phyloP scores from a whole-genome alignment of 2,329 filamentous ascomycete genomes.

The Penicillium oxalicum region DNA sequence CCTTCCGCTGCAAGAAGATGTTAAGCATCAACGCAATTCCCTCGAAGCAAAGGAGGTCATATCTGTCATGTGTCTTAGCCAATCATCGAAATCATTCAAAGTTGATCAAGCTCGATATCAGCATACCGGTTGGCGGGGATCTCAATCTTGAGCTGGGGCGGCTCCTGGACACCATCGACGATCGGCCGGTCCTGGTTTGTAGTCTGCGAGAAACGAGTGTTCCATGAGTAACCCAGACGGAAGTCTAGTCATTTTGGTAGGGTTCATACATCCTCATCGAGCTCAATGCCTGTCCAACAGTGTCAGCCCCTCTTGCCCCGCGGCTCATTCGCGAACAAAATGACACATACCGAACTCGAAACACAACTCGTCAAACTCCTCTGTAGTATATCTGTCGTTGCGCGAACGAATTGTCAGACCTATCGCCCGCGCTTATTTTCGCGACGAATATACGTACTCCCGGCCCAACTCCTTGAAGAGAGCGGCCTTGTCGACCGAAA shows the following conservation, averaged over 20 bases:
- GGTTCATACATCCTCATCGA: slow-evolving; percentile 72
- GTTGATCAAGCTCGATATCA: not conserved
- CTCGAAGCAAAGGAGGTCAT: slow-evolving; percentile 95
- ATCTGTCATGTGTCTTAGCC: slow-evolving; percentile 40
- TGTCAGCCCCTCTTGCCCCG: slow-evolving; percentile 28
- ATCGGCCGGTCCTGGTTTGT: slow-evolving; percentile 67
- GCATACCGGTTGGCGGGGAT: slow-evolving; percentile 87
- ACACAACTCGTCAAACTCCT: slow-evolving; percentile 94
- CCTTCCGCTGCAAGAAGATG: slow-evolving; percentile 74
- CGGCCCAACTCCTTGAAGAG: slow-evolving; percentile 89
- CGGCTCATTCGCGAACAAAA: slow-evolving; percentile 7
- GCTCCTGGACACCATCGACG: slow-evolving; percentile 73
- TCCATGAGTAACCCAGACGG: slow-evolving; percentile 16
- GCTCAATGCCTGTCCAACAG: slow-evolving; percentile 62
- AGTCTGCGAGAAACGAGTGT: slow-evolving; percentile 42
- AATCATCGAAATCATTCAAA: slow-evolving; percentile 1
- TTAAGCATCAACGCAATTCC: slow-evolving; percentile 93
- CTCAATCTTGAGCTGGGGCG: slow-evolving; percentile 93
- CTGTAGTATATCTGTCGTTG: slow-evolving; percentile 66
- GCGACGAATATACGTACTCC: slow-evolving; percentile 54
- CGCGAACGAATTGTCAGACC: slow-evolving; percentile 9
- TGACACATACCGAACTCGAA: slow-evolving; percentile 76
- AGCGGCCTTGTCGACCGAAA: slow-evolving; percentile 90
- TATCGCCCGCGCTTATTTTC: slow-evolving; percentile 6
- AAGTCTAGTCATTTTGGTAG: slow-evolving; percentile 17